Conservation (phyloP, 116 monocot genomes). For the Iris pallida region DNA sequence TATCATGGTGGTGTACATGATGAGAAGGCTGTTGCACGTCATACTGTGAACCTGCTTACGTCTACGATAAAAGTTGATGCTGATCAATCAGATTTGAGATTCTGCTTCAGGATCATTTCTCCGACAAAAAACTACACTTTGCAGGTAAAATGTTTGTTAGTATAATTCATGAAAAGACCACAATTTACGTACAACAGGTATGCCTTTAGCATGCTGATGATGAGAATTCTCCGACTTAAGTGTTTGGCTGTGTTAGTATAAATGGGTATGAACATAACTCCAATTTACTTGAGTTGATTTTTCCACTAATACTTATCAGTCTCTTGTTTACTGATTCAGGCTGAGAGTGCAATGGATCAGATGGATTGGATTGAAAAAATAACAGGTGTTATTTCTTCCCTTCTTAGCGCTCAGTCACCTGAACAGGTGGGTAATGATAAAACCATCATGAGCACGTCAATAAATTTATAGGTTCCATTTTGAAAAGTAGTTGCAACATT, state of each 20-base stretch:
- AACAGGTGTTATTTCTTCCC: constrained; percentile 98
- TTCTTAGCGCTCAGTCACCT: constrained; percentile 91
- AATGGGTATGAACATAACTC: no score
- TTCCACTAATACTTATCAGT: no score
- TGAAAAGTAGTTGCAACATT: background rate
- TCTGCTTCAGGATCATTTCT: constrained; percentile 99
- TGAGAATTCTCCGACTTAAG: no score
- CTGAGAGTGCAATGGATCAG: constrained; percentile 96
- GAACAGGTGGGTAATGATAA: constrained; percentile 52
- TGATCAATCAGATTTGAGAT: constrained; percentile 95
- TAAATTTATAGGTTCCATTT: constrained; percentile 3
- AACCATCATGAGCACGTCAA: constrained; percentile 5
- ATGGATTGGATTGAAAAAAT: constrained; percentile 99
- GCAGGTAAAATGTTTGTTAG: constrained; percentile 49
- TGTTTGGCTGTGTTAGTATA: no score
- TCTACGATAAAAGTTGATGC: constrained; percentile 98
- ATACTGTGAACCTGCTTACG: constrained; percentile 95
- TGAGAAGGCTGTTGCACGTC: constrained; percentile 93
- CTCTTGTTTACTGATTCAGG: constrained; percentile 42
- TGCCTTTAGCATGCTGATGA: no score
- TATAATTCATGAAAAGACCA: no score
- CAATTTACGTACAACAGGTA: no score
- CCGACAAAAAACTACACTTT: constrained; percentile 95
- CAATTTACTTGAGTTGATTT: no score
- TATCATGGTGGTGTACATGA: constrained; percentile 97